phyloP scores from a whole-genome alignment of 805 yeast species.

The Cyberlindnera lachancei region DNA sequence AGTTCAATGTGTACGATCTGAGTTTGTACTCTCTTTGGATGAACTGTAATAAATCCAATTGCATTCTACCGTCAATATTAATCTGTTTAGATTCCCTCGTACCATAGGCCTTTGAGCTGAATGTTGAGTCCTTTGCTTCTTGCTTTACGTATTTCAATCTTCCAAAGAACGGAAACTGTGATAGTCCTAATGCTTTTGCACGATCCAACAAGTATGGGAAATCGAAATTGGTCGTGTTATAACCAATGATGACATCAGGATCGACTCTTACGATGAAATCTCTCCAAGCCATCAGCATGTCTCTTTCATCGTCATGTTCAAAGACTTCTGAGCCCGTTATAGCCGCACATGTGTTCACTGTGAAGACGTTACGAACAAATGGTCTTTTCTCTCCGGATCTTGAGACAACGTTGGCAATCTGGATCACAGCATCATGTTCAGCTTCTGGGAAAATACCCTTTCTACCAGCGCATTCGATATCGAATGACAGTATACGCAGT shows the following conservation, averaged over 20 bases:
- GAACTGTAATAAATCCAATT: constrained; percentile 85
- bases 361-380: constrained; percentile 89
- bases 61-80: constrained; percentile 94
- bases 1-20: constrained; percentile 88
- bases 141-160: constrained; percentile 62
- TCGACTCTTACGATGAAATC: constrained; percentile 79
- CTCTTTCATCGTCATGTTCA: constrained; percentile 66
- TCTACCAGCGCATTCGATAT: constrained; percentile 98
- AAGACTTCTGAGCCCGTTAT: constrained; percentile 90
- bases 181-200: constrained; percentile 62
- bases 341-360: constrained; percentile 84
- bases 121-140: constrained; percentile 71
- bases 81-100: constrained; percentile 87
- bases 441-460: constrained; percentile 96
- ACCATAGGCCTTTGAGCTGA: constrained; percentile 94
- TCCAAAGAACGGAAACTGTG: constrained; percentile 79
- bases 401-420: constrained; percentile 92
- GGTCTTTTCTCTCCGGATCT: constrained; percentile 79
- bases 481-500: constrained; percentile 85
- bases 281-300: constrained; percentile 80
- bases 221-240: constrained; percentile 91
- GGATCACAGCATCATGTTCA: constrained; percentile 87
- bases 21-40: constrained; percentile 91
- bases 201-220: constrained; percentile 87
- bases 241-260: constrained; percentile 96